Base-by-base conservation (phyloP, 1,284 basidiomycete genomes). In the Heterobasidion irregulare region DNA sequence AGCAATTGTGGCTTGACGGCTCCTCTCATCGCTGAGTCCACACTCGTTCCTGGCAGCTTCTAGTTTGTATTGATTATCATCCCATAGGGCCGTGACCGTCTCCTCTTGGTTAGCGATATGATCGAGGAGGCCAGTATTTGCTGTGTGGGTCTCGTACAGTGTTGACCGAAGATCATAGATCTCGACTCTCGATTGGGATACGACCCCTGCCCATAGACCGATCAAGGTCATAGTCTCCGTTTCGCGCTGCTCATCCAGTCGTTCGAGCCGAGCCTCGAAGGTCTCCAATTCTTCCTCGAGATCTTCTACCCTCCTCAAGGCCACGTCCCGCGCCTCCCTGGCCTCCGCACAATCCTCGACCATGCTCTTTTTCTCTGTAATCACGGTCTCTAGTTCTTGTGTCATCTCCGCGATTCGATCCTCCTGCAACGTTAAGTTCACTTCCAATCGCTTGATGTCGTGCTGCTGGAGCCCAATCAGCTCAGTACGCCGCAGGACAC, bases 321-420 rank as follows among this genome's bases (percentile, higher is more conserved):
- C 82, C 16, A 75, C 74, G 65, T 90, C 83, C 49, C 88, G 75
- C 26, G 83, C 76, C 57, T 84, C 83, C 53, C 87, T 74, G 5
- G 86, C 84, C 56, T 82, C 82, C 10, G 82, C 81, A 62, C 88
- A 90, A 63, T 90, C 88, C 60, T 89, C 86, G 0, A 91, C 78
- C 84, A 90, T 88, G 2, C 86, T 83, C 51, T 79, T 78, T 65
- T 85, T 87, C 70, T 88, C 78, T 2, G 79, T 75, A 35, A 70
- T 73, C 55, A 82, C 70, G 53, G 78, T 76, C 62, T 89, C 88
- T 57, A 88, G 67, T 62, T 89, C 88, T 10, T 65, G 67, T 2
- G 76, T 80, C 76, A 87, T 77, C 70, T 89, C 88, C 8, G 64
- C 68, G 33, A 89, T 67, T 9, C 86, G 75, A 36, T 90, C 88